Evolutionary conservation across 495 filamentous ascomycete genomes (phyloP), one percentile per base, ranked within the genome.

Genomic region (Echria macrotheca): DNA sequence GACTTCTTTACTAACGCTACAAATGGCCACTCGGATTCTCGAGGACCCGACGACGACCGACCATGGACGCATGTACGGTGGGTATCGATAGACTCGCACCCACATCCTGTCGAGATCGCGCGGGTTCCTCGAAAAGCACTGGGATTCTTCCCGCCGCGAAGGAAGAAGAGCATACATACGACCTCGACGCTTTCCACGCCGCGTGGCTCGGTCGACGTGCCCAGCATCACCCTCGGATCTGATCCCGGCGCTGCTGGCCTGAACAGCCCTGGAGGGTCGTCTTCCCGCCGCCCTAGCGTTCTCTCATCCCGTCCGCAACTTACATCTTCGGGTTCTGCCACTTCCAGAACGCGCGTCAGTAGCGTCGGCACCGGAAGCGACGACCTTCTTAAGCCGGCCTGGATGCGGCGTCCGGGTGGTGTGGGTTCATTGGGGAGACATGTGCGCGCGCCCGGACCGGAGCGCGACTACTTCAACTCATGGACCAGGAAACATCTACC

Each of bases 131-230:
- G 88, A 42, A 81, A 83, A 66, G 77, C 85, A 3, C 71, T 96
- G 17, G 93, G 91, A 22, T 96, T 90, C 67, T 97, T 96, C 59
- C 91, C 93, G 1, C 89, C 88, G 11, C 80, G 89, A 1, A 78
- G 93, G 57, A 87, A 89, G 74, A 96, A 95, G 73, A 77, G 70
- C 53, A 53, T 70, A 6, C 67, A 78, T 33, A 73, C 78, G 7
- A 67, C 65, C 8, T 81, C 80, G 1, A 68, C 79, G 31, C 48
- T 77, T 14, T 80, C 79, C 17, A 83, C 82, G 5, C 82, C 84
- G 4, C 73, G 79, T 12, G 71, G 68, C n/a, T 86, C 83, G 4
- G 56, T 80, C 19, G 84, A 87, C 37, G 60, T 83, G 43, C 78
- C 77, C 4, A 75, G 58, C 33, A 43, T 54, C 28, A 48, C 61